Percentiles rank a stretch among this genome's conserved stretches.
phyloP scores from a whole-genome alignment of 192 early-diverging fungal genomes.

The Jimgerdemannia flammicorona region DNA sequence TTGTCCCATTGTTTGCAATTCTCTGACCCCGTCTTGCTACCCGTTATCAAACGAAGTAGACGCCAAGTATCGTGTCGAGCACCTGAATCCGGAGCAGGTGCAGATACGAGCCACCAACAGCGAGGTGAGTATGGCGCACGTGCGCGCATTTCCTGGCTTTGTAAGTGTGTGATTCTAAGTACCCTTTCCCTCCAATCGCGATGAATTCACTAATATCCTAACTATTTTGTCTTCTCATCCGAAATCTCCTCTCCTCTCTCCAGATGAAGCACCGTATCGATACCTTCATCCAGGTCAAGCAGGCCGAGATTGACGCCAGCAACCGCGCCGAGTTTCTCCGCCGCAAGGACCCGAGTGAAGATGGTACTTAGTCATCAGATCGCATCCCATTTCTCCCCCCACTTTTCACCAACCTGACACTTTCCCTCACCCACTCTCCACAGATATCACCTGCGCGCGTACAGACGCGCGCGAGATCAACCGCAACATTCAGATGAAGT shows the following conservation, averaged over 20 bases:
- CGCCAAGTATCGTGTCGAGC: neutral
- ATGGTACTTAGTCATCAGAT: neutral
- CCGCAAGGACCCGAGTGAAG: constrained; percentile 19
- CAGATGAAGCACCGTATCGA: constrained; percentile 20
- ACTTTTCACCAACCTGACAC: neutral
- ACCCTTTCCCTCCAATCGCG: too few species aligned
- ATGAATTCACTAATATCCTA: too few species aligned
- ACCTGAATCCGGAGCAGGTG: constrained; percentile 23
- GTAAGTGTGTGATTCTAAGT: too few species aligned
- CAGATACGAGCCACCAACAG: constrained; percentile 29
- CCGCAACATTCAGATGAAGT: constrained; percentile 76
- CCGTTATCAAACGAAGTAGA: neutral
- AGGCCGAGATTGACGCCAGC: constrained; percentile 33
- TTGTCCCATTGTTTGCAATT: neutral
- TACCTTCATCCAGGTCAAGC: constrained; percentile 31
- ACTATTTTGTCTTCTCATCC: neutral
- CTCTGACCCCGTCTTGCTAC: neutral
- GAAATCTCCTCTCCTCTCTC: too few species aligned
- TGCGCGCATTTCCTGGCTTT: neutral
- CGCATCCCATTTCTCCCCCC: neutral
- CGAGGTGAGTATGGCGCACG: constrained; percentile 5
- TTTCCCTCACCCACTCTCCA: neutral
- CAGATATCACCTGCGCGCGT: constrained; percentile 58
- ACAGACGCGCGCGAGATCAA: constrained; percentile 70
- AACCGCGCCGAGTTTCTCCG: constrained; percentile 34